Evolutionary conservation across 2,329 filamentous ascomycete genomes (phyloP), one percentile per base, ranked within the genome.

Genomic region (Coniochaeta sp.): DNA sequence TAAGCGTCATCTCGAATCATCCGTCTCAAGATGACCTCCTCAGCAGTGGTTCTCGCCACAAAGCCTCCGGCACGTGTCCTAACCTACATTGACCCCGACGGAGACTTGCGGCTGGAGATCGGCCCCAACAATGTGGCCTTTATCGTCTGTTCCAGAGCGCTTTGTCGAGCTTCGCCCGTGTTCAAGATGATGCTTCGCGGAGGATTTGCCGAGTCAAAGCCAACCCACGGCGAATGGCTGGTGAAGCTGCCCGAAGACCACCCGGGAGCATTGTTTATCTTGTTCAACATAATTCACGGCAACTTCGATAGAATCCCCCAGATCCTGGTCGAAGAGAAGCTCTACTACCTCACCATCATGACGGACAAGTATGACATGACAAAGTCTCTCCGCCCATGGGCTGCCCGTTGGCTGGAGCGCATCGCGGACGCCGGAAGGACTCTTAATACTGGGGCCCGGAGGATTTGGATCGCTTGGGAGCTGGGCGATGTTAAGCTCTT

Each of bases 401-500:
- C 47, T 2, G 2, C 7, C 1, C 1, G 5, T 8, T 52, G 65
- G n/a, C 59, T 61, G 1, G 31, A 17, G 0, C 69, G 67, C 68
- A 63, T 67, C 57, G 31, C 58, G 1, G 59, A 61, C 1, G 58
- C 65, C 12, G 64, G 63, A 8, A 64, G 65, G 2, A 60, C 62
- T 19, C 61, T 65, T 8, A 64, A 64, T 1, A 63, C 62, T 62
- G 1, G 3, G 6, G 47, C 67, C 11, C 68, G 69, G 56, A 43
- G 70, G 3, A 58, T 73, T 3, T 72, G 69, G 65, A 66, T 73
- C 2, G 63, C 68, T 0, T 73, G 71, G 67, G 70, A 72, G 62
- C 59, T 73, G 26, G 71, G 71, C 0, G 60, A 65, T 11, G 58
- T 62, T 3, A 61, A 66, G 6, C 57, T 61, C 1, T 72, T 73